These are phyloP conservation scores for Hypoxylon sp. DNA, from an alignment of 2,329 filamentous ascomycete species.

Conservation along the genomic window DNA sequence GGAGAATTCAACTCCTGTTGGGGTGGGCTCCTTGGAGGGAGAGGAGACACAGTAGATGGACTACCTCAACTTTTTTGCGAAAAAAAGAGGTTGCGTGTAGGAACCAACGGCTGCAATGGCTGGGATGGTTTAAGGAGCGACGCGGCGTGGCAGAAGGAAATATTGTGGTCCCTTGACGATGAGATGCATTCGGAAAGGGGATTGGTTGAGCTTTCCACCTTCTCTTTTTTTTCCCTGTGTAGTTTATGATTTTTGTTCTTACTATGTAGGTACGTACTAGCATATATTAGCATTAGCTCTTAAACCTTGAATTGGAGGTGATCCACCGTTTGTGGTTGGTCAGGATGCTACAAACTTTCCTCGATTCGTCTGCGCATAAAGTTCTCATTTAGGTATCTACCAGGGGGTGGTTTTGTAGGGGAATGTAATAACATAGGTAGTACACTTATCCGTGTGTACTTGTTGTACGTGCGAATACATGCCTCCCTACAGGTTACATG, in stretches of 20 bases:
- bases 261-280: too few species aligned
- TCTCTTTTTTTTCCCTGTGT: slow-evolving; percentile 1
- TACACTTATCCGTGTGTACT: too few species aligned
- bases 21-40: slow-evolving; percentile 16
- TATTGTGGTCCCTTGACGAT: slow-evolving; percentile 27
- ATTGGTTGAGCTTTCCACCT: slow-evolving; percentile 21
- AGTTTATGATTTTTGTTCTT: too few species aligned
- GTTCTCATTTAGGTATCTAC: slow-evolving; percentile 31
- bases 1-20: too few species aligned
- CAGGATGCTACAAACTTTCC: slow-evolving; percentile 3
- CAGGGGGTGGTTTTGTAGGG: too few species aligned
- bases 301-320: slow-evolving; percentile 19
- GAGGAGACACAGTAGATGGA: slow-evolving; percentile 11
- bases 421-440: too few species aligned
- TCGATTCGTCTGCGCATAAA: slow-evolving; percentile 29
- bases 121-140: slow-evolving; percentile 23
- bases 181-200: slow-evolving; percentile 35
- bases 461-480: too few species aligned
- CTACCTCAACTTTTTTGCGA: too few species aligned
- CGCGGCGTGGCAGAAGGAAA: slow-evolving; percentile 31
- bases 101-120: slow-evolving; percentile 14
- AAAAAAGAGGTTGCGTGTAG: slow-evolving; percentile 6
- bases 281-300: too few species aligned
- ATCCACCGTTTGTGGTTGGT: slow-evolving; percentile 16
- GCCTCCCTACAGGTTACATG: too few species aligned